Evolutionary conservation across 2,329 filamentous ascomycete species (phyloP), one percentile per base, ranked within the genome.

Genomic region (Rhytidhysteron rufulum): DNA sequence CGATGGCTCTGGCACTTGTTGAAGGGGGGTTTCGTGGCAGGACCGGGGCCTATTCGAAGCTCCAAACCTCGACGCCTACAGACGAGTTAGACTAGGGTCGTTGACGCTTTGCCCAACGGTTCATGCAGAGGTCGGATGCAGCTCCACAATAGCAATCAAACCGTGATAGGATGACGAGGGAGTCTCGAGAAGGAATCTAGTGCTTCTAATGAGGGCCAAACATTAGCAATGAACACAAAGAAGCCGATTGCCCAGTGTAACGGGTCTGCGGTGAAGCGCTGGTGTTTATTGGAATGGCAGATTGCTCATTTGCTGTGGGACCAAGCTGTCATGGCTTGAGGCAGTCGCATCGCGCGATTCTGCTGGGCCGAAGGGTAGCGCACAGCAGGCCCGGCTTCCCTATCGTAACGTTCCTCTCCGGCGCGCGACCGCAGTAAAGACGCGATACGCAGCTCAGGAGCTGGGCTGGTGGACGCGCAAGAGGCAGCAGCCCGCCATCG

Each of bases 261-360:
- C 61, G 36, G 39, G 37, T 40, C 35, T 35, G 42, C 47, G 41
- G 49, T 48, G 45, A 47, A 41, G 54, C 45, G 37, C 44, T 39
- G 15, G 15, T 33, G n/a, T 7, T 45, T 51, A 58, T 49, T 48
- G 50, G 52, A 51, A 57, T 49, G 48, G 50, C 49, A 10, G 50
- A 55, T 50, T 55, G 55, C 46, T 47, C 45, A 46, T 46, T 55
- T 37, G 54, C 49, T 54, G 62, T 63, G 56, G 46, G 53, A 65
- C 62, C 51, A 44, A 53, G 55, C 60, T 62, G 62, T 63, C 60
- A 64, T 50, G 52, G 48, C 58, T 60, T 48, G 46, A 58, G 55
- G 46, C 47, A 43, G 48, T 55, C 45, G 53, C 44, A 57, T 57
- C 48, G 51, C 53, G 53, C 48, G 43, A 48, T 49, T 30, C 13